phyloP scores from a whole-genome alignment of 805 yeast genomes.

The Allodekkera sacchari region DNA sequence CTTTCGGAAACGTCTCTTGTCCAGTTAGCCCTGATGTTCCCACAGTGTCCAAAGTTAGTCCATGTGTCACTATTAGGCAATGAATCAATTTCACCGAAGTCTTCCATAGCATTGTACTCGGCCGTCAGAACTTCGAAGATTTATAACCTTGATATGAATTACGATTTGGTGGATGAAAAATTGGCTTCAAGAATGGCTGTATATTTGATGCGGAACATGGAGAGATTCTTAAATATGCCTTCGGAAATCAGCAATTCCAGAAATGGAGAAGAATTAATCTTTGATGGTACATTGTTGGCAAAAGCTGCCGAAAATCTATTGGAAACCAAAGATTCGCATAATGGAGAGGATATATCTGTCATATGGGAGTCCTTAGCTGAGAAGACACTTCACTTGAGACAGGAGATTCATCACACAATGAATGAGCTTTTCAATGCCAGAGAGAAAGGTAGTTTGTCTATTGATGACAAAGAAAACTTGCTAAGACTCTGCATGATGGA shows the following conservation, averaged over 20 bases:
- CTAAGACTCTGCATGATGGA: constrained; percentile 46
- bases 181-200: constrained; percentile 46
- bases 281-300: constrained; percentile 68
- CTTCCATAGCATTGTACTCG: constrained; percentile 42
- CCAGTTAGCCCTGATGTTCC: constrained; percentile 40
- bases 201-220: constrained; percentile 51
- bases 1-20: constrained; percentile 37
- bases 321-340: constrained; percentile 27
- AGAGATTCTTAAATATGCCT: constrained; percentile 28
- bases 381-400: constrained; percentile 40
- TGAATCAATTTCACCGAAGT: constrained; percentile 31
- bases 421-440: constrained; percentile 40
- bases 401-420: constrained; percentile 43
- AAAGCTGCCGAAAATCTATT: constrained; percentile 65
- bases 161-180: constrained; percentile 40
- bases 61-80: constrained; percentile 52
- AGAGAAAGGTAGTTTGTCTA: constrained; percentile 36
- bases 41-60: constrained; percentile 36
- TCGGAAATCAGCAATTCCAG: constrained; percentile 1
- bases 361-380: constrained; percentile 43
- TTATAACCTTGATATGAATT: constrained; percentile 45
- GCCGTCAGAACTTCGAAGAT: constrained; percentile 42
- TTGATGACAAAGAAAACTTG: constrained; percentile 48
- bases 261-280: constrained; percentile 51
- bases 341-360: constrained; percentile 31